Base-by-base conservation (phyloP, 768 basidiomycete species). In the Panaeolus papilionaceus region DNA sequence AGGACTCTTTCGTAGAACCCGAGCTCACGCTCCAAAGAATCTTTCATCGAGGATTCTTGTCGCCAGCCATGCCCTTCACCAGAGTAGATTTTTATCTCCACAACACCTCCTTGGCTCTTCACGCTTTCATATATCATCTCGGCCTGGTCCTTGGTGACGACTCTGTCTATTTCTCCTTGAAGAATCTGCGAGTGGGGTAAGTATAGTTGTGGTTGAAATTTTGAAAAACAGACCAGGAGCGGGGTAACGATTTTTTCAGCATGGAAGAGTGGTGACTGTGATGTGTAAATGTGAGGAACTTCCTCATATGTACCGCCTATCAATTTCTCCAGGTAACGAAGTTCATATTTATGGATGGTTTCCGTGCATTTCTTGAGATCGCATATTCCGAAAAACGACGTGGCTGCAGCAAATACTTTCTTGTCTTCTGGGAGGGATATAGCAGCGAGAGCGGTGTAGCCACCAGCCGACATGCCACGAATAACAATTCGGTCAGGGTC, bases 261-360 rank as follows among this genome's bases (percentile, higher is more conserved):
- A 16, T 58, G 54, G 54, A 28, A 58, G 12, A 58, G 54, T 14
- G 54, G 54, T 8, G 54, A 58, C 54, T 58, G 54, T 16, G 26
- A 28, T 2, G 26, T 37, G 16, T 58, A 58, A 1, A 58, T 37
- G 20, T 58, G 54, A 28, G 54, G 54, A 3, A 58, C 54, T 58
- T 87, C 80, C 26, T 84, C 79, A 0, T 82, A 84, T 6, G 86
- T 76, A 54, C 85, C 81, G 2, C 92, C 90, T 23, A 92, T 67
- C 33, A 93, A 78, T 73, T 85, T 86, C 68, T 80, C 79, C 71
- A 86, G 73, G 71, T 89, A 89, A 62, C 76, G 76, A 61, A 82
- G 80, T 75, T 89, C 86, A 64, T 88, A 90, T 75, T 90, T 93
- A 78, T 93, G 91, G 12, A 89, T 89, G 66, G 86, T 85, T 38